Conservation (phyloP, 768 basidiomycete species). For the Tulasnella sp. region DNA sequence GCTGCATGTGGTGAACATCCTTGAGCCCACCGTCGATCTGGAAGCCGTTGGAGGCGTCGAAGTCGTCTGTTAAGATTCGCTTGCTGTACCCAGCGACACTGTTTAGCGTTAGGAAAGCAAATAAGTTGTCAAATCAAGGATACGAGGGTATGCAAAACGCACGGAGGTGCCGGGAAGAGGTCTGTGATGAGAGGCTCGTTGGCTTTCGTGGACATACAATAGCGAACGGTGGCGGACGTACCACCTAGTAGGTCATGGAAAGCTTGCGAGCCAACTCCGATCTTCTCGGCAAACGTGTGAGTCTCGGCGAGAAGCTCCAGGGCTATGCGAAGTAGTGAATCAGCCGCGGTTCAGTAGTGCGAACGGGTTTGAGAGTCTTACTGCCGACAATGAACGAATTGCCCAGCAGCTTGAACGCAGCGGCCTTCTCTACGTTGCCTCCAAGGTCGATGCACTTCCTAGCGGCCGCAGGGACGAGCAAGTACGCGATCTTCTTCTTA, state of each 20-base stretch:
- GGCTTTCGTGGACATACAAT: neutral
- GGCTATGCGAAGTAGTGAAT: conserved; percentile 26
- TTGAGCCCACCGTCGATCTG: conserved; percentile 83
- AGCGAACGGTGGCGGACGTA: conserved; percentile 21
- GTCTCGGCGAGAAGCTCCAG: conserved; percentile 77
- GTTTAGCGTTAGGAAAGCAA: neutral
- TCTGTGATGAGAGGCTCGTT: conserved; percentile 41
- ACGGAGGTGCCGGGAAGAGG: conserved; percentile 63
- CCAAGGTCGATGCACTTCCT: conserved; percentile 74
- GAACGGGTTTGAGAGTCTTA: neutral
- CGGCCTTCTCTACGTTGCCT: conserved; percentile 77
- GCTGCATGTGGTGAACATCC: conserved; percentile 72
- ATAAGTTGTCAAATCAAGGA: neutral
- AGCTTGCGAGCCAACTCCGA: conserved; percentile 65
- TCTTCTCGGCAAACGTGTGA: conserved; percentile 80
- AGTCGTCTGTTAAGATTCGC: conserved; percentile 68
- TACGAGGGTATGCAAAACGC: conserved; percentile 30
- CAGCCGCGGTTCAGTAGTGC: neutral
- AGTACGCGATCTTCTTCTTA: conserved; percentile 73
- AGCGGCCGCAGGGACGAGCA: conserved; percentile 76
- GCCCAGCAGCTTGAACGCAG: conserved; percentile 71
- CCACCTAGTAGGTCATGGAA: conserved; percentile 22
- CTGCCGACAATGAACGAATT: conserved; percentile 72
- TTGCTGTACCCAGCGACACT: conserved; percentile 57
- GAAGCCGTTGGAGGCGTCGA: conserved; percentile 72